phyloP scores from a whole-genome alignment of 2,329 filamentous ascomycete genomes.

The Lecanosticta acicola region DNA sequence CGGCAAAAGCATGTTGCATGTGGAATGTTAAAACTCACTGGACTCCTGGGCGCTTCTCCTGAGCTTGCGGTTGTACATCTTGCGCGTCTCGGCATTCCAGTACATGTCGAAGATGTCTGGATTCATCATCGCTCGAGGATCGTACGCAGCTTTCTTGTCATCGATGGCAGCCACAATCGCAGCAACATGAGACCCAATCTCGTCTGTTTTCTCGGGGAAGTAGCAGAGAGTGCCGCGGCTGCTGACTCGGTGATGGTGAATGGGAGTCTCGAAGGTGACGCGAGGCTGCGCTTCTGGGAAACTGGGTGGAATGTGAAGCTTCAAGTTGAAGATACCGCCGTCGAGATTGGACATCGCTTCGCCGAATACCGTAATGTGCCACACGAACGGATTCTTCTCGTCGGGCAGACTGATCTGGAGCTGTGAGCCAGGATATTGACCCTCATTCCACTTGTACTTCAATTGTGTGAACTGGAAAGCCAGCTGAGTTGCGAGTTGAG shows the following conservation, averaged over 20 bases:
- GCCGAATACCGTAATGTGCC: constrained; percentile 84
- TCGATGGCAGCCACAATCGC: constrained; percentile 78
- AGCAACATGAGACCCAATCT: constrained; percentile 76
- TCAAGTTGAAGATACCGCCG: constrained; percentile 80
- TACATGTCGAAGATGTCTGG: constrained; percentile 79
- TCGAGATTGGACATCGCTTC: constrained; percentile 89
- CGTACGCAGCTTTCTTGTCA: constrained; percentile 80
- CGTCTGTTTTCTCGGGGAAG: constrained; percentile 63
- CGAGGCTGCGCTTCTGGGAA: constrained; percentile 88
- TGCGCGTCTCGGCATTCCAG: constrained; percentile 81
- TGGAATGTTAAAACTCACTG: constrained; percentile 34
- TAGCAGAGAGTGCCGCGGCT: constrained; percentile 77
- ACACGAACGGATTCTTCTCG: constrained; percentile 75
- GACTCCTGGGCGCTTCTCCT: constrained; percentile 65
- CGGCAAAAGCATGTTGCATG: not conserved
- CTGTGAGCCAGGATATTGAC: constrained; percentile 55
- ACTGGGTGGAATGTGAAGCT: constrained; percentile 69
- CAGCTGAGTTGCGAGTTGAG: constrained; percentile 73
- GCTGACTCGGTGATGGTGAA: constrained; percentile 86
- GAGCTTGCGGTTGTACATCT: constrained; percentile 74
- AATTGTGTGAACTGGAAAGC: constrained; percentile 81
- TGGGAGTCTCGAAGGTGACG: constrained; percentile 68
- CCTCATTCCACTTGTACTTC: constrained; percentile 64
- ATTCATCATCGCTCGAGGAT: constrained; percentile 81
- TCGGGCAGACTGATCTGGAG: constrained; percentile 72